Evolutionary conservation across 257 asterid species (phyloP), one percentile per base, ranked within the genome.

Genomic region (Ballota nigra): DNA sequence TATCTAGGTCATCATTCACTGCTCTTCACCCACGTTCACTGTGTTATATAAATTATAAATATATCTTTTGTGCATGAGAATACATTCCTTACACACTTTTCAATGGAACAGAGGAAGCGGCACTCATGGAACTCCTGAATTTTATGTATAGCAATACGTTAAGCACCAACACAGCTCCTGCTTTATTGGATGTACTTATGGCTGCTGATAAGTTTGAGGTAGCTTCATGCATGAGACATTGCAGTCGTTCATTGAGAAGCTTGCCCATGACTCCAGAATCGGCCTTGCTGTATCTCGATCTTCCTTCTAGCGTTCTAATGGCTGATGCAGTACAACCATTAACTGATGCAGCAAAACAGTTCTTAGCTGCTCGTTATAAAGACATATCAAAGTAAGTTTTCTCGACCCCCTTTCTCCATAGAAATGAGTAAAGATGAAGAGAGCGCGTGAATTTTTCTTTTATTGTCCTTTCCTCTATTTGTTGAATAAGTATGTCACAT

Each of bases 171-270:
- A 72, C 95, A 9, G 92, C 96, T 72, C 88, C 97, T 79, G 97
- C 87, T 63, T 79, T 95, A 69, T 70, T 95, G 85, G 97, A 88
- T 69, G 86, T 95, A 62, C 90, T 95, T 57, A 88, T 95, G 98
- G 99, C 97, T 71, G 99, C 99, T n/a, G 99, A 95, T 72, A 95
- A 95, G 82, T 95, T 88, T 66, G 97, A 89, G 78, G 99, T 95
- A 34, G 97, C 96, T 63, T 95, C 99, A 61, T 95, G 99, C 84
- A 91, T 95, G 98, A 86, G 97, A 75, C 77, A 92, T 73, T 95
- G 99, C 72, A 89, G 99, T 58, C 96, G 91, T 68, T 79, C 81
- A 33, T 68, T 95, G 78, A 88, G 96, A 70, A 86, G 84, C 83
- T 74, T 92, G 83, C 91, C 98, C 59, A 88, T 92, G 98, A 86